phyloP scores from a whole-genome alignment of 2,329 filamentous ascomycete species.

The Cephalotrichum gorgonifer region DNA sequence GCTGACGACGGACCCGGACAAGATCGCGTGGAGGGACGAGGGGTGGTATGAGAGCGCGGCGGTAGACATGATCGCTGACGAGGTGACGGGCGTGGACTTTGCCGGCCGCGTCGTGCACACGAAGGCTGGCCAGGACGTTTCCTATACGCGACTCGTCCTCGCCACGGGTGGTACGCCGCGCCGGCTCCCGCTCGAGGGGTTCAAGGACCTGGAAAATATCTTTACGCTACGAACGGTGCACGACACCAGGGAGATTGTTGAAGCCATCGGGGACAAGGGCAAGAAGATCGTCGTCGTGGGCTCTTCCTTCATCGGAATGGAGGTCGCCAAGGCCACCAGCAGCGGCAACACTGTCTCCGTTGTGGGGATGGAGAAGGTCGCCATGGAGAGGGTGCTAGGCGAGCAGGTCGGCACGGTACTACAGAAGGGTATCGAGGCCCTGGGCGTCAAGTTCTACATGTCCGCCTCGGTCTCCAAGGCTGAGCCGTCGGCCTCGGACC shows the following conservation, averaged over 20 bases:
- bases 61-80: conserved; percentile 47
- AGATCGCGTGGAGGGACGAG: conserved; percentile 66
- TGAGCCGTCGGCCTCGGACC: conserved; percentile 54
- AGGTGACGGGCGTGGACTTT: conserved; percentile 71
- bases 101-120: conserved; percentile 62
- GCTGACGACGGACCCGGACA: conserved; percentile 68
- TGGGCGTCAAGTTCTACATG: conserved; percentile 83
- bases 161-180: conserved; percentile 76
- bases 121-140: conserved; percentile 56
- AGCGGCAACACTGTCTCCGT: conserved; percentile 78
- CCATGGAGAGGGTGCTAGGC: conserved; percentile 80
- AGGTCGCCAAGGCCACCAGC: conserved; percentile 75
- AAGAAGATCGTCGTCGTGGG: conserved; percentile 93
- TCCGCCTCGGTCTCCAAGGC: conserved; percentile 74
- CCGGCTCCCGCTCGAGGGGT: conserved; percentile 67
- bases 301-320: conserved; percentile 96
- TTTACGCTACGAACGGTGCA: conserved; percentile 73
- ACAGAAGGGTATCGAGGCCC: conserved; percentile 68
- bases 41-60: conserved; percentile 62
- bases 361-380: conserved; percentile 77
- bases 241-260: conserved; percentile 67
- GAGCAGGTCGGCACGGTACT: conserved; percentile 71
- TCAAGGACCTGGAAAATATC: conserved; percentile 79
- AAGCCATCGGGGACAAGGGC: conserved; percentile 67
- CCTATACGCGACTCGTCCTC: conserved; percentile 82